These are phyloP conservation scores for Pseudonitzschia multiseries DNA, from an alignment of 108 stramenopile genomes.

Conservation along the genomic window DNA sequence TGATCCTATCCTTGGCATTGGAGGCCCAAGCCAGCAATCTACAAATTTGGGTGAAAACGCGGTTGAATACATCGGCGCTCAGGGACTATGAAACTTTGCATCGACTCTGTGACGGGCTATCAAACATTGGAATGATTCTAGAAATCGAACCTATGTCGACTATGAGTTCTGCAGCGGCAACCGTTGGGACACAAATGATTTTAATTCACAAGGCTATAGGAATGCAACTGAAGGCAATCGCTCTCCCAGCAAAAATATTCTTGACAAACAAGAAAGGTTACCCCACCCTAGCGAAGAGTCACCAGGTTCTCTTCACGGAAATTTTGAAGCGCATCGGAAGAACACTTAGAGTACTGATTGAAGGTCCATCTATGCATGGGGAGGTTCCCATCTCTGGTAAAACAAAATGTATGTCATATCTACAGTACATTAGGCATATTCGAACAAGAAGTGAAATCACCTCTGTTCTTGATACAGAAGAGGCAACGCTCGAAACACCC, in stretches of 20 bases:
- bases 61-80: slow-evolving; percentile 41
- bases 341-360: slow-evolving; percentile 59
- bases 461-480: slow-evolving; percentile 56
- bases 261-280: slow-evolving; percentile 92
- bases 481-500: slow-evolving; percentile 70
- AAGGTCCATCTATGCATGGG: slow-evolving; percentile 44
- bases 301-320: slow-evolving; percentile 75
- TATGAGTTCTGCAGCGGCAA: slow-evolving; percentile 33
- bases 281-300: slow-evolving; percentile 83
- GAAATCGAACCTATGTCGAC: slow-evolving; percentile 38
- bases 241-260: slow-evolving; percentile 74
- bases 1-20: slow-evolving; percentile 43
- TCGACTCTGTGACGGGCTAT: slow-evolving; percentile 66
- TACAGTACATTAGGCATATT: slow-evolving; percentile 92
- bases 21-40: slow-evolving; percentile 54
- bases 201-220: slow-evolving; percentile 80
- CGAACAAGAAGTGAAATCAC: slow-evolving; percentile 45
- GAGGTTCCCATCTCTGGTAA: slow-evolving; percentile 16
- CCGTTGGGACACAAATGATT: slow-evolving; percentile 29
- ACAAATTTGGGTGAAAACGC: slow-evolving; percentile 77
- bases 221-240: slow-evolving; percentile 69
- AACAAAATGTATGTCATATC: slow-evolving; percentile 57
- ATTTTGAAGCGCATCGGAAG: slow-evolving; percentile 67
- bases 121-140: slow-evolving; percentile 57
- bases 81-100: slow-evolving; percentile 59